Percentiles rank a stretch among this genome's conserved stretches.
Evolutionary conservation across 129 eudicot genomes (phyloP).

Genomic region (Flaveria ramosissima): DNA sequence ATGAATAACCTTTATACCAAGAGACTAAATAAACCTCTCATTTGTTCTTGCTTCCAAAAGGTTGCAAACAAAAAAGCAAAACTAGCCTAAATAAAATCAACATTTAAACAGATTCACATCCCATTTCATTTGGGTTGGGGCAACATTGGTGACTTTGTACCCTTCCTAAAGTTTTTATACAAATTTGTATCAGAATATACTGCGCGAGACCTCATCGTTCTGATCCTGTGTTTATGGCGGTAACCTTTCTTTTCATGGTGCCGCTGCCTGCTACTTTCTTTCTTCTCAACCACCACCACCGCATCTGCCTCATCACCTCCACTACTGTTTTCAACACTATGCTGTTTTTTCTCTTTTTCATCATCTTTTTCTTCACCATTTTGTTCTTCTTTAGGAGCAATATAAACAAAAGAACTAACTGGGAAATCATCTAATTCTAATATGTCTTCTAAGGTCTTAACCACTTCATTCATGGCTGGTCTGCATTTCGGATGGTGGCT

Average conservation of each 20-base stretch:
- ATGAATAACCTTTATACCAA: conserved; percentile 23
- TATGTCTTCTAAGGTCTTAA: conserved; percentile 52
- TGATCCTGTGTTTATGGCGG: conserved; percentile 31
- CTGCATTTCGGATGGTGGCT: conserved; percentile 58
- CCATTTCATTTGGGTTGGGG: conserved; percentile 34
- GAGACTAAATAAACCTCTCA: conserved; percentile 20
- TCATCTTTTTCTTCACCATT: conserved; percentile 16
- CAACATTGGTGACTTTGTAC: conserved; percentile 33
- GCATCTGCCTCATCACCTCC: conserved; percentile 23
- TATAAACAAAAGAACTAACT: conserved; percentile 46
- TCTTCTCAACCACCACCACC: conserved; percentile 30
- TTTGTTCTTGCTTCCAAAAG: conserved; percentile 3
- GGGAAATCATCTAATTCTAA: conserved; percentile 46
- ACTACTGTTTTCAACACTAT: conserved; percentile 4
- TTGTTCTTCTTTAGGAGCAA: conserved; percentile 39
- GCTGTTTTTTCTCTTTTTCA: conserved; percentile 9
- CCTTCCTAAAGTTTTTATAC: conserved; percentile 44
- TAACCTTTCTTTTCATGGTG: conserved; percentile 33
- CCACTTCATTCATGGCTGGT: conserved; percentile 58
- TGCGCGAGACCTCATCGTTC: conserved; percentile 51
- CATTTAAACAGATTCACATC: conserved; percentile 35
- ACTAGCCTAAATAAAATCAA: conserved; percentile 28
- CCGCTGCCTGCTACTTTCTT: conserved; percentile 25
- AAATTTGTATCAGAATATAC: conserved; percentile 66
- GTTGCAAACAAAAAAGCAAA: conserved; percentile 21